Conservation (phyloP, 768 basidiomycete genomes). For the Pleurotus djamor region DNA sequence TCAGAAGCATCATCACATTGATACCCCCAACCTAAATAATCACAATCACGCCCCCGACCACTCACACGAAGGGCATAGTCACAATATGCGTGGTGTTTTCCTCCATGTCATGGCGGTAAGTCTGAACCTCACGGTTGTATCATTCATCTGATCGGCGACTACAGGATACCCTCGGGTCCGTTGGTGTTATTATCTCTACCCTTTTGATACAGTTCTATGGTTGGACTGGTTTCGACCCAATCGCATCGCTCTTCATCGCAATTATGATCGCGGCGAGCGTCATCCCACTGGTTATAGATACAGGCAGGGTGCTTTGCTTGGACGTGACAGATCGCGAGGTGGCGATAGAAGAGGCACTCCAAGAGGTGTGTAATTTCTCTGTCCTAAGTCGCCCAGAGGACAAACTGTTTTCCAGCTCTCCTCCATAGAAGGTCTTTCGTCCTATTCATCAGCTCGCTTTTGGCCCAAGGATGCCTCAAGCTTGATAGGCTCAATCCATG, state of each 20-base stretch:
- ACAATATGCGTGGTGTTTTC: constrained; percentile 99
- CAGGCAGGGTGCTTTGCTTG: constrained; percentile 82
- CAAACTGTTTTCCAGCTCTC: constrained; percentile 47
- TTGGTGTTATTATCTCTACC: constrained; percentile 97
- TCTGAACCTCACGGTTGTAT: constrained; percentile 3
- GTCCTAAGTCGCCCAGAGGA: not conserved
- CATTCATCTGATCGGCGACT: constrained; percentile 7
- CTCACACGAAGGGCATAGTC: constrained; percentile 82
- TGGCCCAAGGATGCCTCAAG: constrained; percentile 93
- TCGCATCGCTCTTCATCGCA: constrained; percentile 96
- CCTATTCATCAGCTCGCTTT: constrained; percentile 81
- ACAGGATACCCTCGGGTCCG: constrained; percentile 93
- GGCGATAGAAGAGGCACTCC: constrained; percentile 55
- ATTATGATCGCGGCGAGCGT: constrained; percentile 94
- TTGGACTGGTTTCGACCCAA: constrained; percentile 99
- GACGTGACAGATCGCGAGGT: constrained; percentile 71
- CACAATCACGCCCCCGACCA: constrained; percentile 43
- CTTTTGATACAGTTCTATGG: constrained; percentile 94
- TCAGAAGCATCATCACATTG: constrained; percentile 32
- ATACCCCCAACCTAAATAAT: constrained; percentile 42
- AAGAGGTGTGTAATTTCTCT: constrained; percentile 46
- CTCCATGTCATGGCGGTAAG: constrained; percentile 93
- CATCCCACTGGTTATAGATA: constrained; percentile 91
- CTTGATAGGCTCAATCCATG: constrained; percentile 88
- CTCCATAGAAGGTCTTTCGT: constrained; percentile 75